Percentiles rank a stretch among this genome's conserved stretches.
phyloP scores from a whole-genome alignment of 441 rosid genomes.

The Pelargonium fulgidum region DNA sequence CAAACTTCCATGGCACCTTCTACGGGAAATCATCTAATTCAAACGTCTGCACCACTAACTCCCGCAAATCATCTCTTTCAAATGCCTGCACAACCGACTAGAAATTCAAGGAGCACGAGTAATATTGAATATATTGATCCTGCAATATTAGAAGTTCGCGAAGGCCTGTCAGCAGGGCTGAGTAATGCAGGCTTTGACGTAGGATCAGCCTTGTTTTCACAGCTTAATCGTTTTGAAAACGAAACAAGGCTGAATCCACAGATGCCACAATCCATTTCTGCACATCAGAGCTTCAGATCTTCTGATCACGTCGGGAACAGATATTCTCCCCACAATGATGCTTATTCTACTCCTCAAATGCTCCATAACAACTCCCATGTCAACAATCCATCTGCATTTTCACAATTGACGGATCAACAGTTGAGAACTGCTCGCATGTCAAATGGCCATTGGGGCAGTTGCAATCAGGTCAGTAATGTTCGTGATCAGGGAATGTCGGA shows the following conservation, averaged over 20 bases:
- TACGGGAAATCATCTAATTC: no score
- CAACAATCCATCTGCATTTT: conserved; percentile 21
- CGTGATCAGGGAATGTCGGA: conserved; percentile 19
- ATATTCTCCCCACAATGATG: conserved; percentile 26
- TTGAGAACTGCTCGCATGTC: conserved; percentile 24
- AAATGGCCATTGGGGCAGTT: conserved; percentile 39
- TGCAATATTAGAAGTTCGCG: conserved; percentile 44
- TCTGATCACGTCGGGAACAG: conserved; percentile 22
- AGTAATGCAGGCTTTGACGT: conserved; percentile 32
- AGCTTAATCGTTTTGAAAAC: conserved; percentile 25
- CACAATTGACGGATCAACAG: conserved; percentile 24
- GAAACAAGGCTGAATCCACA: conserved; percentile 30
- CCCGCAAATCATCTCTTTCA: background rate
- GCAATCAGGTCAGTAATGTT: conserved; percentile 30
- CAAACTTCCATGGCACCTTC: no score
- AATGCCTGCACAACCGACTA: conserved; percentile 20
- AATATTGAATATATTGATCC: conserved; percentile 42
- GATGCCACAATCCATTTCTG: conserved; percentile 31
- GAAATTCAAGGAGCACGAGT: conserved; percentile 20
- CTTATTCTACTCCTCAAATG: conserved; percentile 24
- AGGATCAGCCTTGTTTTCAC: conserved; percentile 29
- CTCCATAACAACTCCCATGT: conserved; percentile 30
- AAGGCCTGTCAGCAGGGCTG: conserved; percentile 26
- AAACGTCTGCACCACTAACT: no score
- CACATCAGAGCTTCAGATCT: conserved; percentile 30